phyloP scores from a whole-genome alignment of 768 basidiomycete species.

The Pulveroboletus sp. region DNA sequence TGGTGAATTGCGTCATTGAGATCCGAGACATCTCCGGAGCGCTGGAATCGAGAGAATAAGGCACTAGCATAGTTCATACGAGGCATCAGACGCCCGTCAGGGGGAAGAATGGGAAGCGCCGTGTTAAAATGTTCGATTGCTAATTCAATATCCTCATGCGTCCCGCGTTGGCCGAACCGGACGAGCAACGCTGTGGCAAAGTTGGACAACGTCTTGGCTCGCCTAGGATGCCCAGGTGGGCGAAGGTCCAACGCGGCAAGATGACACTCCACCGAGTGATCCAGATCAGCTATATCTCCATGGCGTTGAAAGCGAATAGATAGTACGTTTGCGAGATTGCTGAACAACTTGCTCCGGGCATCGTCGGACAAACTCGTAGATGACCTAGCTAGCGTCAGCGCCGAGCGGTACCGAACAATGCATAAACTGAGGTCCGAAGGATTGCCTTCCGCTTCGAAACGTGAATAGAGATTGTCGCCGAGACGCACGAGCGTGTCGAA shows the following conservation, averaged over 20 bases:
- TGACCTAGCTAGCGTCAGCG: conserved; percentile 21
- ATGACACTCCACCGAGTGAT: conserved; percentile 28
- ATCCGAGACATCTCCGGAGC: conserved; percentile 17
- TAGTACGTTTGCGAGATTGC: conserved; percentile 28
- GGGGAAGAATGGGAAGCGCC: conserved; percentile 20
- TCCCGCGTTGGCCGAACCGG: conserved; percentile 24
- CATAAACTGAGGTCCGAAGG: conserved; percentile 25
- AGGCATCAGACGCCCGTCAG: conserved; percentile 16
- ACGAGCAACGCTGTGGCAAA: conserved; percentile 28
- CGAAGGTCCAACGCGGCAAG: conserved; percentile 25
- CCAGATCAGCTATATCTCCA: conserved; percentile 24
- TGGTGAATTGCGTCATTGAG: conserved; percentile 23
- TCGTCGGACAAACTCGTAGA: conserved; percentile 17
- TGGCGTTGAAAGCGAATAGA: conserved; percentile 27
- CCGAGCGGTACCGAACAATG: conserved; percentile 26
- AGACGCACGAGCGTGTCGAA: conserved; percentile 21
- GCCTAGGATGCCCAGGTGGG: conserved; percentile 25
- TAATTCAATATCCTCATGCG: conserved; percentile 27
- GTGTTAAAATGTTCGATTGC: conserved; percentile 24
- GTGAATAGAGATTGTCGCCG: conserved; percentile 25
- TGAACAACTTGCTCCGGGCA: conserved; percentile 22
- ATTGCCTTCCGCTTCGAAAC: conserved; percentile 18
- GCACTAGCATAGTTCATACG: conserved; percentile 32
- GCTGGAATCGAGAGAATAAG: conserved; percentile 25
- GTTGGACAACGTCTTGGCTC: conserved; percentile 22